Conservation (phyloP, 2,329 filamentous ascomycete species). For the Fusarium euwallaceae region DNA sequence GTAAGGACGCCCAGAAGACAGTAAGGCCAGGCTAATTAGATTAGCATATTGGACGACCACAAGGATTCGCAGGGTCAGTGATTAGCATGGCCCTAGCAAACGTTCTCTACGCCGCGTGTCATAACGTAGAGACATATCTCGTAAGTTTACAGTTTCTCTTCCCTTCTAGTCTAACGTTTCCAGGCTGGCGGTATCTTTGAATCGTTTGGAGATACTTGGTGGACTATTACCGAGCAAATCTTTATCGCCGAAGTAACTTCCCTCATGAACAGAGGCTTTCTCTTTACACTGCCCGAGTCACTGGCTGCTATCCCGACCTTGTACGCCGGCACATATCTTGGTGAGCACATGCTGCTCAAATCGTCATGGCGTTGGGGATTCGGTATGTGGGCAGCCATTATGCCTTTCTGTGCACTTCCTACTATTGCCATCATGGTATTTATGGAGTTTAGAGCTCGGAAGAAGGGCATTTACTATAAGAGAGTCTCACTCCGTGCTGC, state of each 20-base stretch:
- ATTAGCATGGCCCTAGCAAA: conserved; percentile 28
- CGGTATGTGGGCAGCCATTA: conserved; percentile 32
- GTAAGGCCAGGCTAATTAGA: background rate
- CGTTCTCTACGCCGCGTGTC: conserved; percentile 27
- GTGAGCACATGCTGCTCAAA: conserved; percentile 25
- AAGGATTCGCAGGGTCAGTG: conserved; percentile 30
- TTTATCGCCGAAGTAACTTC: conserved; percentile 35
- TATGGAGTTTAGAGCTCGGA: conserved; percentile 23
- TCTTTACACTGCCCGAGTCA: conserved; percentile 34
- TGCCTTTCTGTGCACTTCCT: conserved; percentile 24
- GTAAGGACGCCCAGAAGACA: background rate
- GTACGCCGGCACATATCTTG: conserved; percentile 33
- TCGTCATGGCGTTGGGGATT: conserved; percentile 37
- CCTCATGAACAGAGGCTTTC: conserved; percentile 35
- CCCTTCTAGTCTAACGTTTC: background rate
- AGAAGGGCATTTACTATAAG: conserved; percentile 10
- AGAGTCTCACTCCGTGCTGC: conserved; percentile 6
- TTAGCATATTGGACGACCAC: conserved; percentile 31
- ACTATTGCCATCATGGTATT: conserved; percentile 34
- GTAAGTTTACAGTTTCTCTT: background rate
- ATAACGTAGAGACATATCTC: conserved; percentile 31
- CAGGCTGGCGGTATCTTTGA: conserved; percentile 38
- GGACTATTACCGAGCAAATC: conserved; percentile 38
- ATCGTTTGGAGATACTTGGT: conserved; percentile 29
- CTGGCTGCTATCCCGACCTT: conserved; percentile 32